Evolutionary conservation across 768 basidiomycete species (phyloP).

Genomic region (Zangia roseola): DNA sequence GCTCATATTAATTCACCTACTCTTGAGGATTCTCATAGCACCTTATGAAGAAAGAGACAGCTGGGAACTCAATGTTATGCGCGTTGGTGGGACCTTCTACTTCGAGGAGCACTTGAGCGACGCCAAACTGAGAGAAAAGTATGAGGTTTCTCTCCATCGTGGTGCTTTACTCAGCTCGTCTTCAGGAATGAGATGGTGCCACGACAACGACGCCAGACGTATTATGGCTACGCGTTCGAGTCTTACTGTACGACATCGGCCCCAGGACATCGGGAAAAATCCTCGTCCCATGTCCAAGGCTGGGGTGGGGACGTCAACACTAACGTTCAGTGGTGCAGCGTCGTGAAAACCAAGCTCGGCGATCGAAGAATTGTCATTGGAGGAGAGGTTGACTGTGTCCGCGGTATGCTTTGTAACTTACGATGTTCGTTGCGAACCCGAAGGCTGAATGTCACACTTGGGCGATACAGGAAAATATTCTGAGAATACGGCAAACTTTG

Average conservation of each 20-base stretch:
- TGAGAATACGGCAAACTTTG: constrained; percentile 63
- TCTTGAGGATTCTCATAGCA: constrained; percentile 69
- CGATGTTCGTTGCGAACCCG: background rate
- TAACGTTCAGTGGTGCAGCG: constrained; percentile 87
- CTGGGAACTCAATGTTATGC: constrained; percentile 86
- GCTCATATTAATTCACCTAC: constrained; percentile 16
- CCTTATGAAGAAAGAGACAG: constrained; percentile 80
- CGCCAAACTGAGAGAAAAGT: constrained; percentile 64
- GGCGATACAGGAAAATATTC: constrained; percentile 54
- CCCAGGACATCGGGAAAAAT: constrained; percentile 20
- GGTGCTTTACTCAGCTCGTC: constrained; percentile 1
- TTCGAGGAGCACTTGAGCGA: constrained; percentile 72
- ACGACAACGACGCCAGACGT: constrained; percentile 61
- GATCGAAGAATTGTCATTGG: constrained; percentile 72
- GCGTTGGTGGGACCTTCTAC: constrained; percentile 64
- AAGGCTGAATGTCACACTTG: background rate
- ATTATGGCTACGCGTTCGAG: constrained; percentile 89
- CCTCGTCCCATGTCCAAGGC: constrained; percentile 37
- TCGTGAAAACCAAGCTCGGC: constrained; percentile 83
- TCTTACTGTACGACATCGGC: constrained; percentile 69
- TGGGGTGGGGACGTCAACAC: constrained; percentile 86
- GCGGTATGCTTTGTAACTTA: constrained; percentile 45
- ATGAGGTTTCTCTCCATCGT: constrained; percentile 18
- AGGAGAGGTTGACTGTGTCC: constrained; percentile 89
- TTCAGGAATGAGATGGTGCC: constrained; percentile 64